Base-by-base conservation (phyloP, 768 basidiomycete species). In the Podaxis sp. region DNA sequence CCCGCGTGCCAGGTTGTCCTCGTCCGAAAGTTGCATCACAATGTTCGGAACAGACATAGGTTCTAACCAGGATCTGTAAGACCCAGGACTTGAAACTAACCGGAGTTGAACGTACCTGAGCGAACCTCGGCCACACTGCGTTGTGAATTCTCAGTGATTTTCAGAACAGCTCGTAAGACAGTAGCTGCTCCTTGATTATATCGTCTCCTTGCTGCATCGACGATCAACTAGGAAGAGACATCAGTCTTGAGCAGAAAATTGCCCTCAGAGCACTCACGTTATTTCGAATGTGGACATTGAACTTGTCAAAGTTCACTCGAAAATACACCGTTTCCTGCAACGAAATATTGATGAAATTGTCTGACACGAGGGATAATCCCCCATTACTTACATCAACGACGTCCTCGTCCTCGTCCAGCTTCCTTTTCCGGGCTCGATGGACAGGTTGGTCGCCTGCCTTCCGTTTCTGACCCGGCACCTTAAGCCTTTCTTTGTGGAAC, bases 301-400 rank as follows among this genome's bases (percentile, higher is more conserved):
- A 96, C 68, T 86, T 90, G 67, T 95, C 89, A 71, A 88, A 91
- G 76, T 98, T 98, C 53, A 98, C 84, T 53, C 92, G 86, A 71
- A 97, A 91, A 74, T 88, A 87, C 37, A 93, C 83, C 2, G 79
- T 78, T 17, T 91, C 86, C 88, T 95, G 62, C 6, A 30, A 56
- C 2, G 53, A 44, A 48, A 63, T 52, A 4, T 69, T 52, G 44
- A 64, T 49, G 69, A 40, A 60, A 37, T 59, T 36, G 30, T 54
- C 65, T 22, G 50, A 54, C 44, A n/a, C 28, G 17, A 44, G 49
- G 20, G 64, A 33, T 2, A 33, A 58, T 11, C 54, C 46, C 36
- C 10, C 36, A 15, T 56, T 11, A 73, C 87, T 75, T 68, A 93
- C 93, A 75, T 94, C 89, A 38, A 93, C 85, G 33, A 82, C 74